Base-by-base conservation (phyloP, 108 stramenopile species). In the Fragilaria crotonensis region DNA sequence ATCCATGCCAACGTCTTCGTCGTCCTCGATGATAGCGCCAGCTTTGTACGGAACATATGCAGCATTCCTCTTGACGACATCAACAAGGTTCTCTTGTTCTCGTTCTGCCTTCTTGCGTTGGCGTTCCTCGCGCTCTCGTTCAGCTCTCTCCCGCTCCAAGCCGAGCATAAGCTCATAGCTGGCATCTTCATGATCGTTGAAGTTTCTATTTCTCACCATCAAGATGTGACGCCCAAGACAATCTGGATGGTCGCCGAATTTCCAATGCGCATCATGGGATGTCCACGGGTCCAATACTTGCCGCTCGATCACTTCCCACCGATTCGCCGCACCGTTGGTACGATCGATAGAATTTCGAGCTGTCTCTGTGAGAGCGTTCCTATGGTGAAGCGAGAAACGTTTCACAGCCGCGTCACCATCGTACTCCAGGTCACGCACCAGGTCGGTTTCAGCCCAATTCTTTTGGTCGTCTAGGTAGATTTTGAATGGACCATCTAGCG, bases 361-460 rank as follows among this genome's bases (percentile, higher is more conserved):
- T 3, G 65, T 52, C 21, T 82, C 80, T 20, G 64, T 51, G 1
- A 64, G 19, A 57, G 80, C 79, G 1, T 27, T 56, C 0, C 70
- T 54, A 25, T 83, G 57, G 45, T 72, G 68, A 41, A 36, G 51
- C 2, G 85, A 64, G 0, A 85, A 64, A 41, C 52, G 57, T 57
- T 80, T 83, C 9, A 89, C 65, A 18, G 47, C 48, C 18, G 68
- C 53, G 51, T 88, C 81, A 20, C 90, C 90, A 25, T 78, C 71
- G 47, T 59, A 78, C 58, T 87, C 86, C 25, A 84, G 63, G 53
- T 88, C 83, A 25, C 90, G 73, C 7, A 92, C 90, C n/a, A 80
- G 78, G 26, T 78, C 81, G 0, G 90, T 92, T 47, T 88, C 90
- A 25, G 90, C 83, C 87, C 90, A 88, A 44, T 71, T 67, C 49